phyloP scores from a whole-genome alignment of 1,139 yeast genomes.

The Yamadazyma sp. region DNA sequence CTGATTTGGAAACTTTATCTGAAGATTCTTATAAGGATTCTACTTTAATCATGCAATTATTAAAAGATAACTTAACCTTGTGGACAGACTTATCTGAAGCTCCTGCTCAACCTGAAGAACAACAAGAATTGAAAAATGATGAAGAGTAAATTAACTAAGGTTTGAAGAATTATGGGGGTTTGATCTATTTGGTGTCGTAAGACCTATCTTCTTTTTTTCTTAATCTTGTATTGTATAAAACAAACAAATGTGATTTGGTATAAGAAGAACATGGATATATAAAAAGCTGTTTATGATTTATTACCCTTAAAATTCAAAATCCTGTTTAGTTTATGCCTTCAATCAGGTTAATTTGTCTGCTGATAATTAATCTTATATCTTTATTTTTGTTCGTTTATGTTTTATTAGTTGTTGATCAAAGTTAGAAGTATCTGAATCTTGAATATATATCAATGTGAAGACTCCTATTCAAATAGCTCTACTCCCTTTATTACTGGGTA shows the following conservation, averaged over 20 bases:
- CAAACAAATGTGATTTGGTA: background rate
- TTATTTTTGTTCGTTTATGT: slow-evolving; percentile 12
- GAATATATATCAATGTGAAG: slow-evolving; percentile 12
- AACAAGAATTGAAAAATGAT: slow-evolving; percentile 28
- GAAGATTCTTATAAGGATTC: slow-evolving; percentile 99
- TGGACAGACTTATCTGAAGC: slow-evolving; percentile 98
- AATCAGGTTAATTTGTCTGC: background rate
- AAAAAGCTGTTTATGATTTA: background rate
- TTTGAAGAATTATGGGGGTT: background rate
- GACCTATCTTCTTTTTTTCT: slow-evolving; percentile 1
- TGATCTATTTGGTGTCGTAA: background rate
- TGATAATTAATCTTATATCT: slow-evolving; percentile 2
- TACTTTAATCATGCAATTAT: slow-evolving; percentile 96
- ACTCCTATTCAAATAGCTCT: no score
- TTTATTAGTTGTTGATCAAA: slow-evolving; percentile 13
- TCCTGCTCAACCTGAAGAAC: slow-evolving; percentile 61
- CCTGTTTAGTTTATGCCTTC: slow-evolving; percentile 4
- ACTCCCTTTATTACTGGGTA: no score
- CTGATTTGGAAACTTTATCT: slow-evolving; percentile 94
- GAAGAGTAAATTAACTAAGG: slow-evolving; percentile 20
- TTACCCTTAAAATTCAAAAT: background rate
- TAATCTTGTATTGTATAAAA: background rate
- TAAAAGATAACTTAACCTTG: slow-evolving; percentile 96
- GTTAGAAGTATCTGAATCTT: slow-evolving; percentile 11
- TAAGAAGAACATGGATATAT: background rate